Base-by-base conservation (phyloP, 1,284 basidiomycete genomes). In the Cerioporus squamosus region DNA sequence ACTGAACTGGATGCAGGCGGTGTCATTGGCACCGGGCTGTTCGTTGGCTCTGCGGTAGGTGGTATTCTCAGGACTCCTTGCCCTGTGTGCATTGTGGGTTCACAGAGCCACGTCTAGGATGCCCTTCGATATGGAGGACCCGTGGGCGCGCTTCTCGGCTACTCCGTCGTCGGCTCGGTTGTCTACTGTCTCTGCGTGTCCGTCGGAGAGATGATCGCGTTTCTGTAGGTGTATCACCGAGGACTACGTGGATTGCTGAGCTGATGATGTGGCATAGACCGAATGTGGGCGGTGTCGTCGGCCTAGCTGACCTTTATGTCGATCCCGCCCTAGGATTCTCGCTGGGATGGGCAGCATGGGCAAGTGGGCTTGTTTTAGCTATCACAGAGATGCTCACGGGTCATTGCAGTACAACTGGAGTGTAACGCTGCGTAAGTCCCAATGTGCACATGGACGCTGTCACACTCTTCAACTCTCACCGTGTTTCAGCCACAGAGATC, bases 251-350 rank as follows among this genome's bases (percentile, higher is more conserved):
- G 51, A 60, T 3, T 47, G 46, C 52, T 45, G 51, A n/a, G 69
- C 36, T 48, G 29, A 36, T 6, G 14, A 12, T 38, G 68, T 8
- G 50, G 29, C 50, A 82, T 81, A 70, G 86, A 87, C 39, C 93
- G 88, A 75, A 91, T 91, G 90, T 93, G 2, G 86, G 85, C 60
- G 87, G 90, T 42, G 92, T 93, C 66, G 87, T 94, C 17, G 86
- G 93, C 65, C 86, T 90, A 6, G 90, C 92, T 1, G 68, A 68
- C 69, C 69, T 68, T 0, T 72, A 70, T 36, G 71, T 73, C 7
- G 70, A 72, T 44, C 65, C 60, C 0, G 69, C 70, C 2, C 57
- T 71, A 3, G 70, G 71, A 0, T 72, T 72, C 56, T 70, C 71
- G 1, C 59, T 72, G 0, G 71, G 71, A 10, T 72, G 71, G 70